Evolutionary conservation across 1,139 yeast species (phyloP), one percentile per base, ranked within the genome.

Genomic region (Eremothecium coryli): DNA sequence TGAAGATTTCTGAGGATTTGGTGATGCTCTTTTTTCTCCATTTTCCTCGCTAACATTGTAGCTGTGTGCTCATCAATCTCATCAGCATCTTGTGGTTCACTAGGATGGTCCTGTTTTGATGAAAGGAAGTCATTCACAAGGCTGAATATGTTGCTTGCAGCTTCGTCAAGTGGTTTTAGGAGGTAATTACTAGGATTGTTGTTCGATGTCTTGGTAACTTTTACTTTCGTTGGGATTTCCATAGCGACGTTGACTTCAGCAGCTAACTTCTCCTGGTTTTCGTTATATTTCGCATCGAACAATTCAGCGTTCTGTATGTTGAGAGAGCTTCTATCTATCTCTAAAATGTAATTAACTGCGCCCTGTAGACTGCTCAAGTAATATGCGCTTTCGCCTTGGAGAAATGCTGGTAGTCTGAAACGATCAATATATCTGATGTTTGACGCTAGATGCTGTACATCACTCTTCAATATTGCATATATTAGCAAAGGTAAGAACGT

Each of bases 401-500:
- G 64, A 67, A 85, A 80, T 35, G 75, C 84, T 4, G 72, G 75
- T 32, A 74, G 74, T 45, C 97, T 64, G 56, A 82, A 90, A 38
- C 90, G 66, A 52, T 86, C 94, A 45, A 90, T 85, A 55, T 85
- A 93, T 42, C 72, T 76, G 43, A 88, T 61, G 52, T 90, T 88
- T 13, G 95, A 84, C 12, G 75, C 70, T 21, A 93, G 60, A 47
- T 76, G 62, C 23, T 80, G 71, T 32, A 69, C 69, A 34, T 71
- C 68, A 1, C 94, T 77, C 46, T 77, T 78, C 31, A 90, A 60
- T 2, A 88, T 71, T 5, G 90, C 81, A 45, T 78, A 76, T 23
- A 93, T 86, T 33, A 93, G 63, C 30, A 90, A 60, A 0, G 99
- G 98, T 18, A 93, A 70, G 56, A 93, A 93, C 18, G 84, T 73